A percentile compares a stretch with the other conserved stretches of the same genome.
phyloP scores from a whole-genome alignment of 1,284 basidiomycete species.

The Heterobasidion parviporum region DNA sequence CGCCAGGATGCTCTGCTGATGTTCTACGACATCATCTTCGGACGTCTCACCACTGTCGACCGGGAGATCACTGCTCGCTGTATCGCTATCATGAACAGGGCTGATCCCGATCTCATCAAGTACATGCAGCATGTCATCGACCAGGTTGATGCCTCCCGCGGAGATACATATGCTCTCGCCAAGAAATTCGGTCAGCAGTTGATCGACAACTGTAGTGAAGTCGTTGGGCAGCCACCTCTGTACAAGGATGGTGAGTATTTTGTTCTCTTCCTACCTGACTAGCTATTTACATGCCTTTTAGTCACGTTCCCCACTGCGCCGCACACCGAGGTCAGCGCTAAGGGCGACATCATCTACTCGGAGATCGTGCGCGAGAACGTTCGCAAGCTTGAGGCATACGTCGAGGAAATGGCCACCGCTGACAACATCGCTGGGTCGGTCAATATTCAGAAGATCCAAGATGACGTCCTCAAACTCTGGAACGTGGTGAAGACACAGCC shows the following conservation, averaged over 20 bases:
- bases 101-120: constrained; percentile 80
- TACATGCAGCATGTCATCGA: constrained; percentile 98
- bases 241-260: constrained; percentile 81
- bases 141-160: constrained; percentile 72
- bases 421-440: constrained; percentile 76
- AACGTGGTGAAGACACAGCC: constrained; percentile 95
- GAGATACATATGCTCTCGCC: constrained; percentile 88
- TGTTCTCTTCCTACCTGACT: not conserved
- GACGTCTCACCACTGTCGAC: constrained; percentile 87
- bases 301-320: constrained; percentile 98
- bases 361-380: constrained; percentile 95
- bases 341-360: constrained; percentile 92
- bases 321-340: constrained; percentile 85
- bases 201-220: constrained; percentile 89
- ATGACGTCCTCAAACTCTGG: constrained; percentile 95
- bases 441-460: constrained; percentile 95
- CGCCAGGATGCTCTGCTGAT: constrained; percentile 91
- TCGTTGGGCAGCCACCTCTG: constrained; percentile 73
- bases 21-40: constrained; percentile 98
- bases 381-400: constrained; percentile 95
- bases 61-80: constrained; percentile 95
- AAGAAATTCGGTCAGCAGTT: constrained; percentile 97
- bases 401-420: constrained; percentile 97
- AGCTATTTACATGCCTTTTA: constrained; percentile 21
- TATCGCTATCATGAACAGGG: constrained; percentile 95